A percentile compares a stretch with the other conserved stretches of the same genome.
phyloP scores from a whole-genome alignment of 2,329 filamentous ascomycete species.

The Claviceps cyperi region DNA sequence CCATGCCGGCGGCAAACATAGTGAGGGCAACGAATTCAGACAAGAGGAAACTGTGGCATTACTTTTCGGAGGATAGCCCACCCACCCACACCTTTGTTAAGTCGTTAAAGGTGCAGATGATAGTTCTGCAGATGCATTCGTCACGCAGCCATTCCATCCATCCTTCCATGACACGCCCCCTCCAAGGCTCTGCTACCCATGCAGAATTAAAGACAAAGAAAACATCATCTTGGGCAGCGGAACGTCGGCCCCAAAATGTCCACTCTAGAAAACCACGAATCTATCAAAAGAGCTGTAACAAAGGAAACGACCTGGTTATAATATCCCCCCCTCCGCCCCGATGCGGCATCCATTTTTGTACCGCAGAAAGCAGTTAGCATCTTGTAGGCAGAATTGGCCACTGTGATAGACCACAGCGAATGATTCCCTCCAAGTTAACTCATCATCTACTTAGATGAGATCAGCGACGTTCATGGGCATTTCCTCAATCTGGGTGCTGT shows the following conservation, averaged over 20 bases:
- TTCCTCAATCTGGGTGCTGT: constrained; percentile 99
- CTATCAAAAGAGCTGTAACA: constrained; percentile 23
- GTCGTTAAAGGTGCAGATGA: constrained; percentile 22
- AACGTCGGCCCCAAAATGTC: constrained; percentile 8
- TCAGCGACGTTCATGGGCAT: constrained; percentile 94
- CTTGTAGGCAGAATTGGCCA: too few relatives aligned
- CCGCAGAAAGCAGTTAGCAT: too few relatives aligned
- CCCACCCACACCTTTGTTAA: constrained; percentile 20
- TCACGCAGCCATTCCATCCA: constrained; percentile 21
- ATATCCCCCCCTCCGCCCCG: constrained; percentile 8
- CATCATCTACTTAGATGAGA: constrained; percentile 44
- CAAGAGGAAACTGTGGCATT: constrained; percentile 24
- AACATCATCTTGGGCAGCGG: not conserved
- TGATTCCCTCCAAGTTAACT: not conserved
- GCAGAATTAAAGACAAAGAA: constrained; percentile 1
- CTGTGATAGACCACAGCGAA: too few relatives aligned
- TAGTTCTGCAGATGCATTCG: constrained; percentile 13
- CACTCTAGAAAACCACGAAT: constrained; percentile 25
- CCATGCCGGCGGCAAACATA: constrained; percentile 15
- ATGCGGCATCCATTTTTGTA: not conserved
- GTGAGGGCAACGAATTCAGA: constrained; percentile 13
- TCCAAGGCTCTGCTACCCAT: constrained; percentile 16
- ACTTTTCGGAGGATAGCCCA: constrained; percentile 24
- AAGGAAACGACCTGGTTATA: constrained; percentile 18
- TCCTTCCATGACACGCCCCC: constrained; percentile 12